Base-by-base conservation (phyloP, 805 yeast species). In the Yarrowia sp. region DNA sequence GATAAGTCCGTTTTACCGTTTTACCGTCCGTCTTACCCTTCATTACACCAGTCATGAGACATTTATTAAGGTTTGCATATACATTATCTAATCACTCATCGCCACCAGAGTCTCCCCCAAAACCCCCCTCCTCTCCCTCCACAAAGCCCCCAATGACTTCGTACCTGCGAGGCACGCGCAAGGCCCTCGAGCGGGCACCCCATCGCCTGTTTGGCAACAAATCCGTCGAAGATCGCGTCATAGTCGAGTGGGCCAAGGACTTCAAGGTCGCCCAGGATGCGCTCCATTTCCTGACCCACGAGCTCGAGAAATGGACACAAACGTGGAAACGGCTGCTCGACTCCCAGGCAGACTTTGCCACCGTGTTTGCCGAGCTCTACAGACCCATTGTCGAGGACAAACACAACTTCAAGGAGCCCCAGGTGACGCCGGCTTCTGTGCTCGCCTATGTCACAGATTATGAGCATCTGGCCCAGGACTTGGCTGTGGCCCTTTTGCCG, bases 161-260 rank as follows among this genome's bases (percentile, higher is more conserved):
- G 52, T 59, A 59, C 12, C 52, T 59, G 40, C 52, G 65, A 61
- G 80, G 80, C 35, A 74, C 79, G 40, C 75, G 75, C 66, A 78
- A 78, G 71, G 80, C 80, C 40, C 72, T 78, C 43, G 77, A 73
- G 56, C 72, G 80, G 50, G 73, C 80, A 2, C 80, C 80, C 19
- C 80, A 78, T 70, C 73, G 76, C 32, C 70, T 78, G 16, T 65
- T 75, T n/a, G 80, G 80, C 42, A 69, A 71, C 70, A 78, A 77
- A 70, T 71, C 77, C 14, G 71, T 73, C 32, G 80, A 78, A 68
- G 79, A 78, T 71, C 71, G 75, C 46, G 71, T 76, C 22, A 71
- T 78, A 52, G 70, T 75, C 45, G 78, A 74, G 52, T 78, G 80
- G 80, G 72, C 76, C 42, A 74, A 76, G 70, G 79, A 78, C 59